Conservation (phyloP, 2,329 filamentous ascomycete genomes). For the Akanthomyces lecanii region DNA sequence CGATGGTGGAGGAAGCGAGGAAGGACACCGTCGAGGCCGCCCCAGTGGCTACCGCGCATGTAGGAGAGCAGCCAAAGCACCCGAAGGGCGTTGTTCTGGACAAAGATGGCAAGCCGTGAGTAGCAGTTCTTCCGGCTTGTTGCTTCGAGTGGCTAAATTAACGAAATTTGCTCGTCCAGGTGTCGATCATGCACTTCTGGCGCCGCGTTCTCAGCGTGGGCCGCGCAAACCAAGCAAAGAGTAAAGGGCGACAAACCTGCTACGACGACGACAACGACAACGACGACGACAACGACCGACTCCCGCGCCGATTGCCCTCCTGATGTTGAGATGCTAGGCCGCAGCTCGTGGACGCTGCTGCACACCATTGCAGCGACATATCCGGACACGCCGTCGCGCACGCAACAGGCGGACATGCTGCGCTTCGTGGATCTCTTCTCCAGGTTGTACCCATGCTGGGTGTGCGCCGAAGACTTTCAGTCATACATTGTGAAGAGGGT, state of each 20-base stretch:
- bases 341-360: slow-evolving; percentile 87
- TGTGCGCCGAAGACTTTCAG: slow-evolving; percentile 89
- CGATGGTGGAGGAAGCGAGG: slow-evolving; percentile 37
- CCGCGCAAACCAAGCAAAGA: slow-evolving; percentile 46
- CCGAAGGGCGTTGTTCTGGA: slow-evolving; percentile 71
- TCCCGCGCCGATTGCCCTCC: slow-evolving; percentile 70
- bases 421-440: slow-evolving; percentile 78
- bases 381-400: slow-evolving; percentile 61
- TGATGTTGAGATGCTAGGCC: slow-evolving; percentile 82
- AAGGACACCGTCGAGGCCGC: slow-evolving; percentile 24
- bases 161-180: slow-evolving; percentile 37
- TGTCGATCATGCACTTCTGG: slow-evolving; percentile 66
- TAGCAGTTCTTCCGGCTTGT: slow-evolving; percentile 26
- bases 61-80: slow-evolving; percentile 42
- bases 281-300: slow-evolving; percentile 22
- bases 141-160: background rate
- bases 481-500: slow-evolving; percentile 70
- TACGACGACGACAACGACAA: slow-evolving; percentile 5
- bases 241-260: slow-evolving; percentile 27
- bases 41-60: slow-evolving; percentile 22
- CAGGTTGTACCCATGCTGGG: slow-evolving; percentile 90
- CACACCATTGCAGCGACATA: slow-evolving; percentile 89
- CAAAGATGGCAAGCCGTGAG: slow-evolving; percentile 81
- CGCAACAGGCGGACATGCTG: slow-evolving; percentile 70
- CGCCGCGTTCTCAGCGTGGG: slow-evolving; percentile 53